Percentiles rank a stretch among this genome's conserved stretches.
Evolutionary conservation across 2,329 filamentous ascomycete species (phyloP).

Genomic region (Xylariaceae sp.): DNA sequence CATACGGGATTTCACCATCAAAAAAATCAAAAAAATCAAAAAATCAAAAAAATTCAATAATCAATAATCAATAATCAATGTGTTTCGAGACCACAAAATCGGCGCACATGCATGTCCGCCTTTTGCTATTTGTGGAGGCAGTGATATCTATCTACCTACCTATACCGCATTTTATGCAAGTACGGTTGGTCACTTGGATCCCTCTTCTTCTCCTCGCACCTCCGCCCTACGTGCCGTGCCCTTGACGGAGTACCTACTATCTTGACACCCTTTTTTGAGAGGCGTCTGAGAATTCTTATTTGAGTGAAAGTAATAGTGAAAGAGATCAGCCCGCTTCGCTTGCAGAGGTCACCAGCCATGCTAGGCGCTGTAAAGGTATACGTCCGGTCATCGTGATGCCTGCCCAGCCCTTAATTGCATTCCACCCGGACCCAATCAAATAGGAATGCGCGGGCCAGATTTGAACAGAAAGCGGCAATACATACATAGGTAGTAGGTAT

Average conservation of each 20-base stretch:
- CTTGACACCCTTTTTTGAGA: too few relatives aligned
- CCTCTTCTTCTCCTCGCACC: not conserved
- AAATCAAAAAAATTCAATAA: too few relatives aligned
- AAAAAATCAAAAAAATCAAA: too few relatives aligned
- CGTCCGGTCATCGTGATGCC: constrained; percentile 5
- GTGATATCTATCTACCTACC: not conserved
- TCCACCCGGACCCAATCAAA: not conserved
- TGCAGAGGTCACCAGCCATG: constrained; percentile 1
- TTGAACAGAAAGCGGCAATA: too few relatives aligned
- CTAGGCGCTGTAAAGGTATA: not conserved
- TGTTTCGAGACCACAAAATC: constrained; percentile 16
- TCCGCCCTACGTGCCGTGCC: constrained; percentile 9
- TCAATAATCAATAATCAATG: not conserved
- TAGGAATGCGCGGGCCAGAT: too few relatives aligned
- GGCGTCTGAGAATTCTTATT: not conserved
- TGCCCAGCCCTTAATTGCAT: not conserved
- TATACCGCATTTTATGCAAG: too few relatives aligned
- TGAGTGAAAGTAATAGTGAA: not conserved
- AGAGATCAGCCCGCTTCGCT: constrained; percentile 4
- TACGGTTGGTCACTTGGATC: too few relatives aligned
- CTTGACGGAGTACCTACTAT: not conserved
- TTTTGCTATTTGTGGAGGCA: constrained; percentile 13
- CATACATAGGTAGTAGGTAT: too few relatives aligned
- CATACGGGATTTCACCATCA: too few relatives aligned
- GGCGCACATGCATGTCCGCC: constrained; percentile 9